Conservation (phyloP, 495 filamentous ascomycete genomes). For the Xylaria grammica region DNA sequence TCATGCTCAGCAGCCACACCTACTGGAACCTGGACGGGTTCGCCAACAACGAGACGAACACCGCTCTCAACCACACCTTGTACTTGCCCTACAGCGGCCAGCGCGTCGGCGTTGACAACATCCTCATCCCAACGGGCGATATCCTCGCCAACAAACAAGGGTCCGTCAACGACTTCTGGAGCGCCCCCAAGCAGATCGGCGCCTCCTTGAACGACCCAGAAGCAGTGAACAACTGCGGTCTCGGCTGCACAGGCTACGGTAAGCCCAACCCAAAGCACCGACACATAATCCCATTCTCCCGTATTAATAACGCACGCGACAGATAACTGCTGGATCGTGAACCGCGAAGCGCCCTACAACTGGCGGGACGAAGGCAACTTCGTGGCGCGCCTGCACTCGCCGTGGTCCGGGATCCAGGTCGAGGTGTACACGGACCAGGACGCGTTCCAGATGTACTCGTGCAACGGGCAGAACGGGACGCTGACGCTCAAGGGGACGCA, state of each 20-base stretch:
- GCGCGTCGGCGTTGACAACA: conserved; percentile 73
- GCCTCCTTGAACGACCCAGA: conserved; percentile 64
- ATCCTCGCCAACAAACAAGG: conserved; percentile 66
- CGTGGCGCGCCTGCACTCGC: conserved; percentile 65
- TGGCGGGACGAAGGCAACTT: conserved; percentile 59
- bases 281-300: not conserved
- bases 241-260: conserved; percentile 78
- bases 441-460: conserved; percentile 79
- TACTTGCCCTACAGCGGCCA: conserved; percentile 73
- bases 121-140: conserved; percentile 78
- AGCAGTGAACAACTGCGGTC: conserved; percentile 66
- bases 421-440: conserved; percentile 77
- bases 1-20: conserved; percentile 69
- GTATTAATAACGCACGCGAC: not conserved
- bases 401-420: conserved; percentile 72
- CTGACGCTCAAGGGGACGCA: conserved; percentile 68
- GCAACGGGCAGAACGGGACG: conserved; percentile 72
- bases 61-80: conserved; percentile 73
- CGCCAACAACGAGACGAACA: conserved; percentile 62
- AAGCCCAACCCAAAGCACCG: conserved; percentile 28
- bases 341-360: conserved; percentile 54
- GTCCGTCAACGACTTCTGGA: conserved; percentile 76
- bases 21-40: conserved; percentile 94
- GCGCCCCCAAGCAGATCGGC: conserved; percentile 75
- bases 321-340: conserved; percentile 60